Evolutionary conservation across 2,329 filamentous ascomycete species (phyloP), one percentile per base, ranked within the genome.

Genomic region (Niveomyces coronatus): DNA sequence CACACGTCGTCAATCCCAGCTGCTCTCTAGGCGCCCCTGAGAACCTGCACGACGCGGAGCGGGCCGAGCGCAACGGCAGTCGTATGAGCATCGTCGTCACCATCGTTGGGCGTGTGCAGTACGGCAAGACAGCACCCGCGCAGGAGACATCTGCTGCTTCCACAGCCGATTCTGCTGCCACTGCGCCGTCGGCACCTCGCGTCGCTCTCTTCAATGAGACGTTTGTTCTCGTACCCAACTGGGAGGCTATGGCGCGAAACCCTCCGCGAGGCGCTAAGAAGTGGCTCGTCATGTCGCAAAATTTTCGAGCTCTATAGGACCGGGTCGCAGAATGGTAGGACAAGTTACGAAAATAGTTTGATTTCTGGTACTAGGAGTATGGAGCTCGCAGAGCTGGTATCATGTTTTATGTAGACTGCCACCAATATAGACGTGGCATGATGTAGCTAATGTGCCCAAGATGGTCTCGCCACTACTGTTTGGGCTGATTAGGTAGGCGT

Each of bases 161-260:
- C n/a, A n/a, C n/a, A n/a, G n/a, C n/a, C n/a, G n/a, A n/a, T n/a
- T n/a, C n/a, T n/a, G n/a, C n/a, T n/a, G n/a, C n/a, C n/a, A n/a
- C n/a, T n/a, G n/a, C n/a, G n/a, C n/a, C n/a, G n/a, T n/a, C n/a
- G n/a, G n/a, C n/a, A n/a, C n/a, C n/a, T n/a, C n/a, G n/a, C n/a
- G n/a, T n/a, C n/a, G n/a, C n/a, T n/a, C n/a, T 39, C 31, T 94
- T 94, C 56, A 82, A 77, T 51, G 87, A 94, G 57, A 80, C 73
- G 1, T 81, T 94, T 54, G 73, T 93, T 17, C 65, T 94, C 39
- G 82, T 89, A 26, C 85, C 87, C 7, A 85, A 85, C 60, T 71
- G 76, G 73, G 73, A 79, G 46, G 60, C 67, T 0, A 64, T 70
- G 47, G 64, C 61, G 4, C 62, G 62, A 39, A 76, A 74, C 45